Conservation (phyloP, 163 green algal species). For the Volvox carteri region DNA sequence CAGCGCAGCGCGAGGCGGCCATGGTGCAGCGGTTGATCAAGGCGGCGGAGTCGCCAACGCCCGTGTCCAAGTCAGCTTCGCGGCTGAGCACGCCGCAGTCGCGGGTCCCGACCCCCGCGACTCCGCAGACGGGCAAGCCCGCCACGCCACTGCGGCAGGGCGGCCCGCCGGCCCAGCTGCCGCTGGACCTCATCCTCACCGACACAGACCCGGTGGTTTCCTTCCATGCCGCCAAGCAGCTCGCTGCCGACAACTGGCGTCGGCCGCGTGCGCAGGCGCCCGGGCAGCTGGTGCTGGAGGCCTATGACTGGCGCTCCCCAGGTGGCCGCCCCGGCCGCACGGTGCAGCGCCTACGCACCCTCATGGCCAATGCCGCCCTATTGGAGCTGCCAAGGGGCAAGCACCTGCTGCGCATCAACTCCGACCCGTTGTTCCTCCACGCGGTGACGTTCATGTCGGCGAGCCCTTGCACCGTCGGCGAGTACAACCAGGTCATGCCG, state of each 20-base stretch:
- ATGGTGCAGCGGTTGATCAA: conserved; percentile 39
- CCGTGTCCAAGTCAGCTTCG: background rate
- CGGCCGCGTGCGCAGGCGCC: conserved; percentile 34
- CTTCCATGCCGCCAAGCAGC: conserved; percentile 49
- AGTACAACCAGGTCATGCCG: conserved; percentile 52
- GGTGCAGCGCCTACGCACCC: conserved; percentile 65
- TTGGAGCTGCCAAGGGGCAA: conserved; percentile 78
- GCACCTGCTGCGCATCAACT: conserved; percentile 78
- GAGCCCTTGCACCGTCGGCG: conserved; percentile 36
- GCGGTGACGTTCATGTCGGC: conserved; percentile 69
- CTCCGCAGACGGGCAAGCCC: background rate
- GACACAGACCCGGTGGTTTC: conserved; percentile 17
- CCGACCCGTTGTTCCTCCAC: conserved; percentile 68
- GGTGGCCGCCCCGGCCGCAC: conserved; percentile 51
- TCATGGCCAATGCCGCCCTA: conserved; percentile 56
- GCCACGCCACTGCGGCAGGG: background rate
- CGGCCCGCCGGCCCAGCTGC: background rate
- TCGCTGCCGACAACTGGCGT: conserved; percentile 56
- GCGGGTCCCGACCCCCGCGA: background rate
- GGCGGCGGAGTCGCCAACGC: background rate
- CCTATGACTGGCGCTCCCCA: conserved; percentile 59
- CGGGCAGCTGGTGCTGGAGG: conserved; percentile 64
- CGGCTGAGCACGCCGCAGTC: background rate
- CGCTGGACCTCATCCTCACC: background rate
- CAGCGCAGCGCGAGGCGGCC: conserved; percentile 56